Base-by-base conservation (phyloP, 768 basidiomycete species). In the Mycena galericulata region DNA sequence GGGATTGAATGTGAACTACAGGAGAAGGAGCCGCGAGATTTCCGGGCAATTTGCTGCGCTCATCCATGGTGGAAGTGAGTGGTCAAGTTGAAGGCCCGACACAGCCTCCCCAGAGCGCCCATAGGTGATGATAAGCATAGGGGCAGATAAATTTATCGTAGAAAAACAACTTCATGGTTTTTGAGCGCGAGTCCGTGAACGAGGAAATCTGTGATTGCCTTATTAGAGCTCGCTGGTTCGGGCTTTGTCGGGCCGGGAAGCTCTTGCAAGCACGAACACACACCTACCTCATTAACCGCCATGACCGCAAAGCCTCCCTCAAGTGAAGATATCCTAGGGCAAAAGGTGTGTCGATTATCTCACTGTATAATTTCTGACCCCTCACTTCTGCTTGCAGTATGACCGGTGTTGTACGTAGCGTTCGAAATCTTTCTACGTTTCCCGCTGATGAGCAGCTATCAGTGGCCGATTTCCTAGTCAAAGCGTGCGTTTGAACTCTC, bases 301-400 rank as follows among this genome's bases (percentile, higher is more conserved):
- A 84, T 85, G 85, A 86, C 89, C 79, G 76, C 84, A 34, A 91
- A 90, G 80, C 86, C 91, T 58, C 78, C 90, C 54, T 91, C 95
- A 61, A 97, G 94, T 82, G 97, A 98, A 84, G 92, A 97, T 79
- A 88, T 94, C 74, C 84, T 98, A 70, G 90, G 90, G 30, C 90
- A 95, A 82, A 98, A 98, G 90, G 97, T 94, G 60, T n/a, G 78
- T 67, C 10, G 47, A 20, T 34, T 27, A n/a, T 59, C 27, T 26
- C 26, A n/a, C 11, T 22, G 7, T 36, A 18, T 1, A 26, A 20
- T 20, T 12, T 18, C 26, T 7, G 7, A 30, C 22, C 32, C 24
- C 55, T 63, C 26, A 43, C 61, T 47, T 67, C 26, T 20, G 11
- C 41, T 18, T 24, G 20, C 73, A 95, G 93, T 94, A 93, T 83